Base-by-base conservation (phyloP, 805 yeast species). In the Ogataea neopini region DNA sequence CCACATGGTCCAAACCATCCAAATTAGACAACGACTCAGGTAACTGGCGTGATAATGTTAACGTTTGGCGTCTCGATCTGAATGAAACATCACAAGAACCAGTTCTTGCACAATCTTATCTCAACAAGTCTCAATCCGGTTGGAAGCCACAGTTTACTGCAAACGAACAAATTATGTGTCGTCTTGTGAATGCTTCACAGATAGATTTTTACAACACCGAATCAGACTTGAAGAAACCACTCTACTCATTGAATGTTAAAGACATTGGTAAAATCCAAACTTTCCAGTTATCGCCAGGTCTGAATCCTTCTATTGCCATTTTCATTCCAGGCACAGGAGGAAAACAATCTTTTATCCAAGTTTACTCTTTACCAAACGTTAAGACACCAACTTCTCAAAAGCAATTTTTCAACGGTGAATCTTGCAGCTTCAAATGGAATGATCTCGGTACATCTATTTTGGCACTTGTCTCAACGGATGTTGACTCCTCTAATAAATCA, bases 391-490 rank as follows among this genome's bases (percentile, higher is more conserved):
- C 89, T 42, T 85, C 94, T 44, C 81, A 84, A 51, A 94, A 92
- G 68, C 81, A 88, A 49, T 88, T 94, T 60, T 94, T 94, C 79
- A 91, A 92, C 71, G 98, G 97, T 43, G 99, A 94, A 65, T 80
- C 87, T 55, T 94, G 97, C 68, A 84, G 80, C 59, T 79, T 94
- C 72, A 85, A 81, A 65, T 94, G 99, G 99, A 94, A 95, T 68
- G 78, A 82, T 29, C 76, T 90, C 53, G 99, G 99, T 50, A 94
- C 97, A 50, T 96, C 97, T 6, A 75, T 92, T 51, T 74, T 95
- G 62, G 97, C 96, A 40, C 77, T 91, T 59, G 96, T 97, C 4
- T 86, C 94, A 39, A 94, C 97, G 22, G 99, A 94, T 69, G 96
- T 92, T 58, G 99, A 94, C 70, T 76, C 94, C 26, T 80, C 95